Evolutionary conservation across 805 yeast species (phyloP).

Genomic region (Tetrapisispora phaffii): DNA sequence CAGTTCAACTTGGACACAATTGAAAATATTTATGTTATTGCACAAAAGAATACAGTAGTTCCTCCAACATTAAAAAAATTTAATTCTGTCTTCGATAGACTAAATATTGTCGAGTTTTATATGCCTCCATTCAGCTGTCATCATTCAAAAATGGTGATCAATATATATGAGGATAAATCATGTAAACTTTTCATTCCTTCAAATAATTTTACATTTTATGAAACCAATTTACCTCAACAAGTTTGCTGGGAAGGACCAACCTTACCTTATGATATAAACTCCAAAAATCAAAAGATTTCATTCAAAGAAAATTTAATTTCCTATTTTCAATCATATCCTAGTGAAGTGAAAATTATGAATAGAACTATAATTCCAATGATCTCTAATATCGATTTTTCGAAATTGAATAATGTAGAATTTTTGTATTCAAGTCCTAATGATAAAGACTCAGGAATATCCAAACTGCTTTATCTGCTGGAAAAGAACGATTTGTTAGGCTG

Average conservation of each 20-base stretch:
- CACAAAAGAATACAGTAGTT: conserved; percentile 29
- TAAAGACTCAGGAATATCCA: conserved; percentile 24
- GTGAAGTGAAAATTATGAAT: conserved; percentile 22
- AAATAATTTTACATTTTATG: conserved; percentile 46
- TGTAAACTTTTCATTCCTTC: conserved; percentile 49
- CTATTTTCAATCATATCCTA: conserved; percentile 39
- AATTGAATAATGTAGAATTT: conserved; percentile 31
- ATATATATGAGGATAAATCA: conserved; percentile 38
- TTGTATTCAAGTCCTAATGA: conserved; percentile 47
- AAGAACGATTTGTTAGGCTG: background rate
- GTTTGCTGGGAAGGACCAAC: conserved; percentile 56
- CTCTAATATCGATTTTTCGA: conserved; percentile 31
- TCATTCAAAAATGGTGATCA: conserved; percentile 61
- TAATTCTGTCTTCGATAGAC: conserved; percentile 5
- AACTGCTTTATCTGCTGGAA: conserved; percentile 7
- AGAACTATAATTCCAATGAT: conserved; percentile 20
- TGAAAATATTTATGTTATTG: conserved; percentile 19
- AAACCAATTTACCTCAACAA: conserved; percentile 51
- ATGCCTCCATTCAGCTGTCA: conserved; percentile 41
- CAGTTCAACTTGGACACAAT: conserved; percentile 17
- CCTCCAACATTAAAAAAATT: conserved; percentile 12
- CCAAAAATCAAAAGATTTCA: conserved; percentile 1
- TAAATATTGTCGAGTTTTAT: conserved; percentile 22
- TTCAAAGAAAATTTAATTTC: conserved; percentile 39
- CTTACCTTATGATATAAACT: conserved; percentile 8